Evolutionary conservation across 176 grass and related monocot species (phyloP).

Genomic region (Bolboschoenus planiculmis): DNA sequence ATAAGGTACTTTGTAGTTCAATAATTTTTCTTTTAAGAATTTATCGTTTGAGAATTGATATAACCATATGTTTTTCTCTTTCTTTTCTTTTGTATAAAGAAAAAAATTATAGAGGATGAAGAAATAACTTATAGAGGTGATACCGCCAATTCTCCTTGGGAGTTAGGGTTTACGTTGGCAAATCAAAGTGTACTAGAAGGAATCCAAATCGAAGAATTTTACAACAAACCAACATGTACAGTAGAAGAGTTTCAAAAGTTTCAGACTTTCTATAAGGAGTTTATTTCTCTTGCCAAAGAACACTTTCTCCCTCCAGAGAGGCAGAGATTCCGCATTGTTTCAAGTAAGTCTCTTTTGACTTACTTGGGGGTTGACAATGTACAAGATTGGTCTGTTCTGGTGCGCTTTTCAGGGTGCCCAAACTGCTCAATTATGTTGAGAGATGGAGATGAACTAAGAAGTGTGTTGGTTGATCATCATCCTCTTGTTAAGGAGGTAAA

Average conservation of each 20-base stretch:
- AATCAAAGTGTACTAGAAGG: slow-evolving; percentile 52
- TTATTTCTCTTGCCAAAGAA: slow-evolving; percentile 72
- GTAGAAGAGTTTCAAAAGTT: slow-evolving; percentile 61
- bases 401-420: slow-evolving; percentile 60
- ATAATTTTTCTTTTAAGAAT: slow-evolving; percentile 38
- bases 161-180: slow-evolving; percentile 62
- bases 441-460: slow-evolving; percentile 65
- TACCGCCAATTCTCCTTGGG: slow-evolving; percentile 44
- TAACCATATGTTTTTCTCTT: not conserved
- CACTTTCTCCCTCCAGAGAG: slow-evolving; percentile 72
- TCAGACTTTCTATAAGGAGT: slow-evolving; percentile 54
- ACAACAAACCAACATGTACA: slow-evolving; percentile 39
- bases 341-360: slow-evolving; percentile 45
- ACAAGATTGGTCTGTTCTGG: slow-evolving; percentile 55
- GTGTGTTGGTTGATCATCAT: slow-evolving; percentile 50
- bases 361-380: slow-evolving; percentile 35
- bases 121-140: slow-evolving; percentile 48
- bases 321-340: slow-evolving; percentile 66
- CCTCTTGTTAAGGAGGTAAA: slow-evolving; percentile 57
- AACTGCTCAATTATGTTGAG: slow-evolving; percentile 59
- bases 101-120: slow-evolving; percentile 69
- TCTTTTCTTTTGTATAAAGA: slow-evolving; percentile 40
- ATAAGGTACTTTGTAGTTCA: slow-evolving; percentile 32
- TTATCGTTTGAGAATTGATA: slow-evolving; percentile 11
- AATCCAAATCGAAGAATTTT: slow-evolving; percentile 33